Evolutionary conservation across 148 eudicot genomes (phyloP).

Genomic region (Camellia granthamiana): DNA sequence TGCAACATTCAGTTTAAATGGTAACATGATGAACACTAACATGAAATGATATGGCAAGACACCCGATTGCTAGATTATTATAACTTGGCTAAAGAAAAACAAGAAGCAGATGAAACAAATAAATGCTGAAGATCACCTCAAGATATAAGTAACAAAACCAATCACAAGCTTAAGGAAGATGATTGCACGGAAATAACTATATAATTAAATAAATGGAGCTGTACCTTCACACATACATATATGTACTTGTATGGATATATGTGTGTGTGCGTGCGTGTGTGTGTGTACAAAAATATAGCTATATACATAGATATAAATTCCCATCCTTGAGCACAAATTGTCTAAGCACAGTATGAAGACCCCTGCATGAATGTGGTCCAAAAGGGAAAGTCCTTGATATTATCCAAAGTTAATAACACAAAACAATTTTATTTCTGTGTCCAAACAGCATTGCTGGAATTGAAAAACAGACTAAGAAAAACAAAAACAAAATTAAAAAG

Average conservation of each 20-base stretch:
- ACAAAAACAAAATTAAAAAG: background rate
- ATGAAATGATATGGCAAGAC: background rate
- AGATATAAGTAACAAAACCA: background rate
- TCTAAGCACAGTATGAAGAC: background rate
- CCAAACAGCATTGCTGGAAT: background rate
- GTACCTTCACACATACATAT: background rate
- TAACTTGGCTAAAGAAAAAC: background rate
- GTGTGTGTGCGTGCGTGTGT: too few relatives aligned
- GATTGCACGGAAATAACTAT: background rate
- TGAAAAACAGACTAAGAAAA: background rate
- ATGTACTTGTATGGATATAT: background rate
- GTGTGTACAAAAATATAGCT: too few relatives aligned
- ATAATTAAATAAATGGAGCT: background rate
- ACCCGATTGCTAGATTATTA: background rate
- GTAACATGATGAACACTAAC: background rate
- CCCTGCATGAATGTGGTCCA: background rate
- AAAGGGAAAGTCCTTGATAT: background rate
- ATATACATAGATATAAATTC: background rate
- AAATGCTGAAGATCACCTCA: background rate
- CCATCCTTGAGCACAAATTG: background rate
- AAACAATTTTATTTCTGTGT: background rate
- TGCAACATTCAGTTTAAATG: conserved; percentile 6
- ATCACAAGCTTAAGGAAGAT: background rate
- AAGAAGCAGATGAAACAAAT: background rate
- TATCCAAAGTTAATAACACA: background rate